Evolutionary conservation across 805 yeast species (phyloP), one percentile per base, ranked within the genome.

Genomic region (Blastobotrys parvus): DNA sequence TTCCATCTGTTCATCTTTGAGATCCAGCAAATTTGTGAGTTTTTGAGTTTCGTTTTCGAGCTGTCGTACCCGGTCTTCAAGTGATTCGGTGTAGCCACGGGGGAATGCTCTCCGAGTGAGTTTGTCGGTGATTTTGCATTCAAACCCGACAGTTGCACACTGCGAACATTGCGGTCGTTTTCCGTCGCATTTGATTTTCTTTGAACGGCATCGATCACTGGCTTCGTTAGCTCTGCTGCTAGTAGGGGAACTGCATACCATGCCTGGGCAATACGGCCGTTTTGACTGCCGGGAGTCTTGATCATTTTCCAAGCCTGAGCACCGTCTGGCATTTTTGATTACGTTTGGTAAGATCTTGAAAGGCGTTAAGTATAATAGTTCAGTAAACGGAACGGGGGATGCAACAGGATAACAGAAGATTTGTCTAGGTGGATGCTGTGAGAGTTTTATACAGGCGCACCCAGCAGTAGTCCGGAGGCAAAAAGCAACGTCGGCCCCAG

Each of bases 51-150:
- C 94, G 2, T 81, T 75, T 59, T 87, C 95, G 18, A 89, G 68
- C 56, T 82, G 92, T 39, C 95, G 69, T n/a, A 88, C 80, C 40
- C 95, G 68, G 56, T 86, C 94, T 58, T 88, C 97, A 42, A 88
- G 61, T 2, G 88, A 80, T 62, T 88, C 96, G 0, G 96, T 88
- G 55, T 88, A 88, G 0, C 96, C 96, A 58, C 94, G 72, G 0
- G 96, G 96, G 55, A 81, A 88, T 0, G 95, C 90, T 49, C 89
- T 69, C 45, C 96, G 71, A 0, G 89, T 75, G n/a, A 88, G 68
- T 52, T 82, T 81, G 58, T 88, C 95, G 15, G 89, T 79, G n/a
- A 86, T 82, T 44, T 81, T 81, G 61, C 97, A 88, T 49, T 85
- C 90, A 45, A 88, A 73, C 2, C 95, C 96, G 3, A 85, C 92